Conservation (phyloP, 1,284 basidiomycete species). For the Sanghuangporus weigelae region DNA sequence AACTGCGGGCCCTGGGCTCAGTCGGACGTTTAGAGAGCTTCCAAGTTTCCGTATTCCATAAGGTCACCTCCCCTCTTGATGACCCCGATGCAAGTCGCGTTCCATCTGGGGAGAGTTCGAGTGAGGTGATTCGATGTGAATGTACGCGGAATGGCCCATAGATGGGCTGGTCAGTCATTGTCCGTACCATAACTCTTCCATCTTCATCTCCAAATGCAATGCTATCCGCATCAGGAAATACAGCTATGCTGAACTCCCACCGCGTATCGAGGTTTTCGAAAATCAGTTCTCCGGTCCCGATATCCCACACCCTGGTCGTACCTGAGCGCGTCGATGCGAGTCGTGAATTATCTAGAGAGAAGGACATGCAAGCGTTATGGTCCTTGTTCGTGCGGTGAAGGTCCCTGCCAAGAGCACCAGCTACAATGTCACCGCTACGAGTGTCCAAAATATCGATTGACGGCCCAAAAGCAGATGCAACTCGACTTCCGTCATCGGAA, state of each 20-base stretch:
- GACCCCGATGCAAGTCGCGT: constrained; percentile 1
- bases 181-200: constrained; percentile 3
- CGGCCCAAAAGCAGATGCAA: neutral
- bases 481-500: neutral
- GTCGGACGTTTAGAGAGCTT: neutral
- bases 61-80: neutral
- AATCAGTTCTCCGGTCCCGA: neutral
- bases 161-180: neutral
- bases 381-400: too few relatives aligned
- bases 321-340: constrained; percentile 3
- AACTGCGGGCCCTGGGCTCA: neutral
- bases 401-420: neutral
- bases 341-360: neutral
- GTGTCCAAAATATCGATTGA: neutral
- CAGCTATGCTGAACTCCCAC: neutral
- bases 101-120: constrained; percentile 15
- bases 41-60: neutral
- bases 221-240: neutral
- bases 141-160: constrained; percentile 9
- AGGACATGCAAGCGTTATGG: neutral
- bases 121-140: constrained; percentile 17
- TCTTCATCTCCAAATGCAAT: constrained; percentile 7
- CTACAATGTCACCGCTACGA: neutral
- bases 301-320: constrained; percentile 1
- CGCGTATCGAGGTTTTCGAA: neutral